Conservation (phyloP, 352 stramenopile species). For the Plasmopara muralis region DNA sequence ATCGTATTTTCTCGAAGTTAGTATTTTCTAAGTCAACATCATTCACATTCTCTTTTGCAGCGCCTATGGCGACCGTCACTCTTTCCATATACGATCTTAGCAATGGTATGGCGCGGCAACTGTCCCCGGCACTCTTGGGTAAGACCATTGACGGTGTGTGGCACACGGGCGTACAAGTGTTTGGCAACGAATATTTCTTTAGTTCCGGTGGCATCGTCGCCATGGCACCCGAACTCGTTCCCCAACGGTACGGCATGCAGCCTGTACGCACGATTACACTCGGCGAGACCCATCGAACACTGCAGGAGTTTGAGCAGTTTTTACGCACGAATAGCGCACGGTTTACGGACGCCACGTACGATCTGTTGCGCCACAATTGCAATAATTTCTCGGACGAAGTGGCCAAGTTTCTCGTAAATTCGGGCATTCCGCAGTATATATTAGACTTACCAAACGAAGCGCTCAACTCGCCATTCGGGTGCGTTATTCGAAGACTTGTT, state of each 20-base stretch:
- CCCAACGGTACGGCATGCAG: conserved; percentile 78
- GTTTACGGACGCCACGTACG: conserved; percentile 89
- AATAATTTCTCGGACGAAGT: conserved; percentile 96
- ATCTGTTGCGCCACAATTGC: conserved; percentile 94
- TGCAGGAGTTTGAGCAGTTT: conserved; percentile 82
- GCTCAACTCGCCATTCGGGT: conserved; percentile 86
- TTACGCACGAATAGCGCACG: conserved; percentile 60
- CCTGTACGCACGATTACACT: conserved; percentile 78
- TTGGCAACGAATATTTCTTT: conserved; percentile 92
- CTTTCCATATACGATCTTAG: conserved; percentile 95
- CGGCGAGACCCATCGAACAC: conserved; percentile 65
- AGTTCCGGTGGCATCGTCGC: conserved; percentile 88
- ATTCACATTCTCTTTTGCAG: background rate
- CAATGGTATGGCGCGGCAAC: conserved; percentile 83
- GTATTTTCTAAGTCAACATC: background rate
- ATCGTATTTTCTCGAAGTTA: no score
- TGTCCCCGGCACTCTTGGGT: conserved; percentile 87
- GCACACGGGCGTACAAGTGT: conserved; percentile 83
- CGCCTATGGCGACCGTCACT: conserved; percentile 46
- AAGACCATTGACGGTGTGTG: conserved; percentile 92
- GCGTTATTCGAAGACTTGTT: conserved; percentile 17
- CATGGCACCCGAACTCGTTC: conserved; percentile 56
- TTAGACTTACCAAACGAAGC: conserved; percentile 85
- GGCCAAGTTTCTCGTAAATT: conserved; percentile 78
- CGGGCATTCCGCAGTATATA: conserved; percentile 88